These are phyloP conservation scores for Xylariales sp. DNA, from an alignment of 2,329 filamentous ascomycete genomes.

Conservation along the genomic window DNA sequence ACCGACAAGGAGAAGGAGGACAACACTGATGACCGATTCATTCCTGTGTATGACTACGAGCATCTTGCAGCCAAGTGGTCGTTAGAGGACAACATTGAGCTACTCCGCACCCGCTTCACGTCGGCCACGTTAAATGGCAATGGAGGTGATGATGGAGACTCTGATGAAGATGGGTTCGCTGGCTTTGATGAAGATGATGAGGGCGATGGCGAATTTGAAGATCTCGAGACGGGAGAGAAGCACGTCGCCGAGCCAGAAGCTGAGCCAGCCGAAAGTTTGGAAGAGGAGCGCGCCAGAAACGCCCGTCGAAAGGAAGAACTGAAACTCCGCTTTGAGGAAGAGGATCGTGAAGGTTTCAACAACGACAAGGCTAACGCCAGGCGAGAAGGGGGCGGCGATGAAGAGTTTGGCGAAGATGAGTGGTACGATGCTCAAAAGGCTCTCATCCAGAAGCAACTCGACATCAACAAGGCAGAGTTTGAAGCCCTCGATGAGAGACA, in stretches of 20 bases:
- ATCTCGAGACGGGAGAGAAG: constrained; percentile 74
- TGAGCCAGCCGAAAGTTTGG: constrained; percentile 52
- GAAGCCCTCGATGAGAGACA: constrained; percentile 81
- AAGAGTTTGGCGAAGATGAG: constrained; percentile 93
- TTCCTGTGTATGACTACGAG: constrained; percentile 77
- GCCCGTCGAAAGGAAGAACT: constrained; percentile 91
- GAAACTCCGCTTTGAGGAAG: constrained; percentile 90
- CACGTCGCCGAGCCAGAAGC: constrained; percentile 39
- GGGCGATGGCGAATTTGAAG: constrained; percentile 65
- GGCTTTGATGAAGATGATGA: constrained; percentile 40
- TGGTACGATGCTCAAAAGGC: constrained; percentile 99
- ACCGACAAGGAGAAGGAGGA: constrained; percentile 63
- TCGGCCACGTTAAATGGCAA: constrained; percentile 58
- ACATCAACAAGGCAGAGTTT: constrained; percentile 95
- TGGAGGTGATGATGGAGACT: constrained; percentile 49
- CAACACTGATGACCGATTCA: constrained; percentile 68
- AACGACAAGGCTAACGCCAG: constrained; percentile 81
- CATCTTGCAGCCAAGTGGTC: constrained; percentile 83
- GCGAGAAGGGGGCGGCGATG: constrained; percentile 57
- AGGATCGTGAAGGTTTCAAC: constrained; percentile 92
- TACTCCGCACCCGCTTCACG: constrained; percentile 71
- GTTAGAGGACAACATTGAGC: constrained; percentile 70
- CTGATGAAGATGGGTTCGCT: constrained; percentile 48
- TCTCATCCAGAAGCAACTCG: constrained; percentile 65
- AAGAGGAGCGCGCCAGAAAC: constrained; percentile 86